Conservation (phyloP, 2,329 filamentous ascomycete genomes). For the Clonostachys sp. region DNA sequence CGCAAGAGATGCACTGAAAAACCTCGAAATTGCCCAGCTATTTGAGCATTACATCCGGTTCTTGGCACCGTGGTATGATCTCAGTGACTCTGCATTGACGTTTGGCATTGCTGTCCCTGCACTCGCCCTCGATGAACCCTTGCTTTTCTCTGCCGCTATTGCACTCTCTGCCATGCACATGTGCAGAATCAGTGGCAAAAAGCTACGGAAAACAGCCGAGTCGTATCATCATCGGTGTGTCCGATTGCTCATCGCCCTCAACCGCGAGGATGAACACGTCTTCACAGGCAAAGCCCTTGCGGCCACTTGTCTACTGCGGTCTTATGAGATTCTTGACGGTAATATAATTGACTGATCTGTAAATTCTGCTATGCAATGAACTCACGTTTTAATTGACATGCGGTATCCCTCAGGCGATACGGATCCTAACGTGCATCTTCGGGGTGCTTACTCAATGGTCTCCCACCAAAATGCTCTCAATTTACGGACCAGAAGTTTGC, state of each 20-base stretch:
- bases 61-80: conserved; percentile 41
- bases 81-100: conserved; percentile 27
- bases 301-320: conserved; percentile 39
- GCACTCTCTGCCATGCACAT: conserved; percentile 37
- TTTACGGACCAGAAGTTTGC: conserved; percentile 15
- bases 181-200: conserved; percentile 20
- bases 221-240: conserved; percentile 34
- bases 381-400: too few species aligned
- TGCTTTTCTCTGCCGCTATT: conserved; percentile 37
- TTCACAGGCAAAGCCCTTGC: conserved; percentile 34
- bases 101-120: conserved; percentile 29
- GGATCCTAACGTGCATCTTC: conserved; percentile 37
- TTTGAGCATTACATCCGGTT: conserved; percentile 31
- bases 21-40: conserved; percentile 21
- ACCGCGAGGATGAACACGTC: conserved; percentile 17
- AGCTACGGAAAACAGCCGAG: conserved; percentile 19
- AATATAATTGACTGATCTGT: not conserved
- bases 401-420: conserved; percentile 19
- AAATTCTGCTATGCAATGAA: not conserved
- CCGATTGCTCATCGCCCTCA: conserved; percentile 27
- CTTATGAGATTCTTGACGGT: conserved; percentile 43
- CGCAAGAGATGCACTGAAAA: conserved; percentile 8
- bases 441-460: conserved; percentile 39
- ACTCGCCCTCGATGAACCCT: conserved; percentile 27
- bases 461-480: conserved; percentile 16